Percentiles rank a stretch among this genome's conserved stretches.
phyloP scores from a whole-genome alignment of 2,329 filamentous ascomycete genomes.

The Blastomyces gilchristii region DNA sequence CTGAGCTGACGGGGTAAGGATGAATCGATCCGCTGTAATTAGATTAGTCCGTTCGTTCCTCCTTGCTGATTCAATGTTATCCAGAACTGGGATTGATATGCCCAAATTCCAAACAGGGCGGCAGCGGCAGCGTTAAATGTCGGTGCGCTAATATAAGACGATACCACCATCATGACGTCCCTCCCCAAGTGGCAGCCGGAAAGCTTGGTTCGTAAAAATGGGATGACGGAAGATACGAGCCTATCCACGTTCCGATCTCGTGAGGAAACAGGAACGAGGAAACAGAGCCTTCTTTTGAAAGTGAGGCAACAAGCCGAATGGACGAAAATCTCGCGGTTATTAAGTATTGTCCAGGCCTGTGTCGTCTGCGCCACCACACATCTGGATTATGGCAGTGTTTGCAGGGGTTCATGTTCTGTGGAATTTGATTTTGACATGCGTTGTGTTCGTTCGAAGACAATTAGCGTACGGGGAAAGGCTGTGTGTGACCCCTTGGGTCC shows the following conservation, averaged over 20 bases:
- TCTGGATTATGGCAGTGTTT: neutral
- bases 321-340: neutral
- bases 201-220: neutral
- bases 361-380: neutral
- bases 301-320: slow-evolving; percentile 6
- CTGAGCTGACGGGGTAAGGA: neutral
- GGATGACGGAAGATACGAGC: neutral
- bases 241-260: neutral
- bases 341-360: neutral
- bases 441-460: neutral
- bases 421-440: neutral
- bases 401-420: neutral
- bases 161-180: too few species aligned
- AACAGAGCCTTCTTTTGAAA: neutral
- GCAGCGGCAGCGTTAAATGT: neutral
- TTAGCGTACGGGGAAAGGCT: neutral
- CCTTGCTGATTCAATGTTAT: neutral
- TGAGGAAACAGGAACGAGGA: neutral
- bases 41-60: neutral
- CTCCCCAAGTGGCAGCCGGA: neutral
- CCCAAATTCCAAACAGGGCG: neutral
- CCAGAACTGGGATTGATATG: neutral
- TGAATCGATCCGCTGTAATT: neutral
- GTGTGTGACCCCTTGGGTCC: neutral
- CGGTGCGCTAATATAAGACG: neutral